Percentiles rank a stretch among this genome's conserved stretches.
phyloP scores from a whole-genome alignment of 257 asterid species.

The Handroanthus guayacan region DNA sequence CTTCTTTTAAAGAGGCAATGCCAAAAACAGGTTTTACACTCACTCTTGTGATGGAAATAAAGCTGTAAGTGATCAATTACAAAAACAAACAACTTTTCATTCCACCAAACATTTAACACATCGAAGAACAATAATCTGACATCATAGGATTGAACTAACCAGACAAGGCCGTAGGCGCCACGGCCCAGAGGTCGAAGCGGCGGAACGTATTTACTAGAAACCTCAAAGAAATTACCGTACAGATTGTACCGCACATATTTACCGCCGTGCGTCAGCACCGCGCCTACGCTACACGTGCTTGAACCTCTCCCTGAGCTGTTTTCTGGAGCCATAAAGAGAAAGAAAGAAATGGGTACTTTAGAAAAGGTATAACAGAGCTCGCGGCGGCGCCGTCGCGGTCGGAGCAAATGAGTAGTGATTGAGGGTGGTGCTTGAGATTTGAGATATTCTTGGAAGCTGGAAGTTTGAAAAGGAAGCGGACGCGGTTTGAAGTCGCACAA shows the following conservation, averaged over 20 bases:
- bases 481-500: constrained; percentile 35
- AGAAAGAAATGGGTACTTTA: constrained; percentile 1
- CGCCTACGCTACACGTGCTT: constrained; percentile 45
- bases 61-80: background rate
- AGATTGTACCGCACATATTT: constrained; percentile 74
- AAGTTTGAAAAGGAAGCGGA: constrained; percentile 32
- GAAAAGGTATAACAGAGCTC: background rate
- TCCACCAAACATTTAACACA: background rate
- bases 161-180: constrained; percentile 92
- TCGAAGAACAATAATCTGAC: background rate
- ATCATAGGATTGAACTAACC: constrained; percentile 46
- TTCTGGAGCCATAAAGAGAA: constrained; percentile 49
- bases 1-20: too few relatives aligned
- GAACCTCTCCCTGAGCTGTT: constrained; percentile 42
- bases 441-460: constrained; percentile 38
- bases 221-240: constrained; percentile 77
- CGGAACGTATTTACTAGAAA: constrained; percentile 72
- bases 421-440: constrained; percentile 23
- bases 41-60: background rate
- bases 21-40: too few relatives aligned
- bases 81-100: background rate
- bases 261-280: constrained; percentile 70
- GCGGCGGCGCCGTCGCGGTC: constrained; percentile 30
- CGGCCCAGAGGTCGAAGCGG: constrained; percentile 93
- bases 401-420: constrained; percentile 11